These are phyloP conservation scores for Strobilomyces echinocephalus DNA, from an alignment of 768 basidiomycete species.

Conservation along the genomic window DNA sequence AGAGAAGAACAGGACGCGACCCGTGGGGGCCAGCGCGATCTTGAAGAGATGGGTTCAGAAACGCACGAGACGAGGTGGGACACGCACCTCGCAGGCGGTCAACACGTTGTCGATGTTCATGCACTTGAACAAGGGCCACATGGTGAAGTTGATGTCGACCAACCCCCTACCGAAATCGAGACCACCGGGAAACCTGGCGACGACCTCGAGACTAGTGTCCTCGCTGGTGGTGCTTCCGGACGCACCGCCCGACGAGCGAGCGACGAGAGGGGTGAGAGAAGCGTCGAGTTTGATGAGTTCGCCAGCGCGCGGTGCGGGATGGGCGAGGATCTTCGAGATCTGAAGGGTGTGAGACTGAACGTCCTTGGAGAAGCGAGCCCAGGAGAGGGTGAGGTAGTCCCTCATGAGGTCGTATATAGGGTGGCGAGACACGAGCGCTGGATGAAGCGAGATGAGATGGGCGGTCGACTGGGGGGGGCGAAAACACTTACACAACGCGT, in stretches of 20 bases:
- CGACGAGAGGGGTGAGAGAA: constrained; percentile 48
- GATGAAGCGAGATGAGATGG: constrained; percentile 8
- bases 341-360: constrained; percentile 90
- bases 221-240: constrained; percentile 18
- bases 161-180: constrained; percentile 88
- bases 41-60: constrained; percentile 22
- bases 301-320: constrained; percentile 82
- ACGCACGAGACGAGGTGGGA: background rate
- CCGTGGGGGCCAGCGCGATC: constrained; percentile 85
- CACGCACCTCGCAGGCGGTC: constrained; percentile 77
- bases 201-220: constrained; percentile 66
- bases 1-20: constrained; percentile 82
- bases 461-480: background rate
- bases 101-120: constrained; percentile 91
- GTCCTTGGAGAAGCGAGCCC: constrained; percentile 92
- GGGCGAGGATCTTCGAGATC: constrained; percentile 82
- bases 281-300: constrained; percentile 85
- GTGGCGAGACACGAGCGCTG: constrained; percentile 84
- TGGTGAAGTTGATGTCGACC: constrained; percentile 91
- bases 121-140: constrained; percentile 95
- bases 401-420: constrained; percentile 95
- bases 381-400: constrained; percentile 92
- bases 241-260: constrained; percentile 44
- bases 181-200: constrained; percentile 89
- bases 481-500: constrained; percentile 69